phyloP scores from a whole-genome alignment of 164 flowering plant species.

The Annona cherimola region DNA sequence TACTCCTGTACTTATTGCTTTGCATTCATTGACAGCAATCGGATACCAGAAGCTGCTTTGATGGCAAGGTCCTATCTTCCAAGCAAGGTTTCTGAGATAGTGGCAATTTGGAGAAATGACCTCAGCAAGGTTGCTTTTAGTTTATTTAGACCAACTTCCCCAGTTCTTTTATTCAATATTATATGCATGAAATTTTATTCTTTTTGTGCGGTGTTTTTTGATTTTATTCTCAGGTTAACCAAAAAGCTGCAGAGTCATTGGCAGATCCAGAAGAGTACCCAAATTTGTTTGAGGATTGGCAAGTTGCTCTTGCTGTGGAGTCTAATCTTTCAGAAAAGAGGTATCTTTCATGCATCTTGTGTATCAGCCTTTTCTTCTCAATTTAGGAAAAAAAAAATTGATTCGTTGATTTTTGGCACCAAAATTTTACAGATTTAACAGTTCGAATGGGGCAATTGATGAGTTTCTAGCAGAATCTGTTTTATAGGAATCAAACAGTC shows the following conservation, averaged over 20 bases:
- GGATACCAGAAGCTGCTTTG: constrained; percentile 99
- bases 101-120: constrained; percentile 88
- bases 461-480: too few species aligned
- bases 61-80: constrained; percentile 99
- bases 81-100: constrained; percentile 95
- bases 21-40: constrained; percentile 56
- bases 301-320: constrained; percentile 81
- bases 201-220: background rate
- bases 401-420: background rate
- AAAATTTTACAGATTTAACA: background rate
- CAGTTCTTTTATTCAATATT: background rate
- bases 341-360: constrained; percentile 26
- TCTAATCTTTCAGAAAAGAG: constrained; percentile 69
- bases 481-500: too few species aligned
- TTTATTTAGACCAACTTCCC: background rate
- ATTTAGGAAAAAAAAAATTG: background rate
- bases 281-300: constrained; percentile 97
- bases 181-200: background rate
- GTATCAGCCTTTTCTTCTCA: background rate
- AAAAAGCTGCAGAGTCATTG: constrained; percentile 95
- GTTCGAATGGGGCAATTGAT: too few species aligned
- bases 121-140: constrained; percentile 60
- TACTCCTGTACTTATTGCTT: background rate
- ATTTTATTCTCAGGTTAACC: constrained; percentile 56
- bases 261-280: constrained; percentile 98